phyloP scores from a whole-genome alignment of 2,329 filamentous ascomycete species.

The Podosphaera aphanis region DNA sequence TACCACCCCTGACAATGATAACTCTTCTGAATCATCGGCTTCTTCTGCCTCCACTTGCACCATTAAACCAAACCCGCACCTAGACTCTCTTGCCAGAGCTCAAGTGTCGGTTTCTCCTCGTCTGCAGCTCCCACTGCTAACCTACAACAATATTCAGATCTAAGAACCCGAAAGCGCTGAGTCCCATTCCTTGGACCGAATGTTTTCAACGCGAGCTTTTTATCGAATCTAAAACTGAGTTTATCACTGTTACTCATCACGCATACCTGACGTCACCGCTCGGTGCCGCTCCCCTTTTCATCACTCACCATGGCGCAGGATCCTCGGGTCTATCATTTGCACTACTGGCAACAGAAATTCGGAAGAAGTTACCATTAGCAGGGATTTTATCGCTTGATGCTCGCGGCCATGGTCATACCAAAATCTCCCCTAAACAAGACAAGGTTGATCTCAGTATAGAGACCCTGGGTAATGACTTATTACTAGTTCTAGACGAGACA shows the following conservation, averaged over 20 bases:
- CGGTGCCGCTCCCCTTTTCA: constrained; percentile 56
- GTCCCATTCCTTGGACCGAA: constrained; percentile 45
- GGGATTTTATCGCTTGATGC: constrained; percentile 74
- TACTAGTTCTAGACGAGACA: constrained; percentile 44
- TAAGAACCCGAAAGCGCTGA: constrained; percentile 14
- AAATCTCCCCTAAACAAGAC: constrained; percentile 18
- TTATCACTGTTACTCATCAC: constrained; percentile 42
- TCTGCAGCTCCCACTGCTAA: constrained; percentile 2
- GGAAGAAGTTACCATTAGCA: constrained; percentile 51
- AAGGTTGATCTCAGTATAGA: constrained; percentile 45
- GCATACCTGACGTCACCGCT: constrained; percentile 66
- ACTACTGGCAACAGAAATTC: constrained; percentile 52
- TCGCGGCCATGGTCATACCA: constrained; percentile 59
- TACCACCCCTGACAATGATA: constrained; percentile 36
- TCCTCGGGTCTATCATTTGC: constrained; percentile 87
- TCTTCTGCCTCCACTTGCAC: constrained; percentile 87
- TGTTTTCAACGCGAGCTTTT: constrained; percentile 81
- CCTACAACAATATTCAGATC: constrained; percentile 7
- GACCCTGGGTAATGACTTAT: constrained; percentile 50
- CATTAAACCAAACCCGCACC: constrained; percentile 55
- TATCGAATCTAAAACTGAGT: constrained; percentile 27
- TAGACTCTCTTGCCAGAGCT: constrained; percentile 49
- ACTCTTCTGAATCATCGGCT: constrained; percentile 49
- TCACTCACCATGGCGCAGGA: constrained; percentile 85
- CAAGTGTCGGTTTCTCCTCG: constrained; percentile 28